Percentiles rank a stretch among this genome's conserved stretches.
Evolutionary conservation across 495 filamentous ascomycete genomes (phyloP).

Genomic region (Penicillium paxilli): DNA sequence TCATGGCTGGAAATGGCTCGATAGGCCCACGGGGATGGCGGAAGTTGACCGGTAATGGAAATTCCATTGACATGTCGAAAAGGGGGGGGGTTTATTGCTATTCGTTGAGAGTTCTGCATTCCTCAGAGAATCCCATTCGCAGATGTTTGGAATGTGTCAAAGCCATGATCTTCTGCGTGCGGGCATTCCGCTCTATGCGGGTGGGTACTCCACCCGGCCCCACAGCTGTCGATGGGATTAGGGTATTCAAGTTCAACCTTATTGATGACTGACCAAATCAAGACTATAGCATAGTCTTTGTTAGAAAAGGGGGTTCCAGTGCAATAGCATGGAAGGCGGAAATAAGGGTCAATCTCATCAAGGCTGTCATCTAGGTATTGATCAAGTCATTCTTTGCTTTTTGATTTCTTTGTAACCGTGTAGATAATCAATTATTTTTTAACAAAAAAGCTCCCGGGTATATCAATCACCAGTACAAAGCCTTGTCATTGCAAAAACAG

Average conservation of each 20-base stretch:
- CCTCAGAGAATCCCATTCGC: not conserved
- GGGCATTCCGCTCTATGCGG: not conserved
- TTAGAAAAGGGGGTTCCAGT: too few relatives aligned
- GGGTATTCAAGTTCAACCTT: too few relatives aligned
- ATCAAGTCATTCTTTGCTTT: not conserved
- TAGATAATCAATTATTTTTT: not conserved
- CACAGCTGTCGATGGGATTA: not conserved
- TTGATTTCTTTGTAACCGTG: not conserved
- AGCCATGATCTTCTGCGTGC: not conserved
- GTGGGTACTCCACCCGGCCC: conserved; percentile 4
- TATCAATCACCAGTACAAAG: conserved; percentile 13
- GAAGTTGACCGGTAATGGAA: not conserved
- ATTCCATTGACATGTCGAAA: not conserved
- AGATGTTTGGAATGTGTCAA: not conserved
- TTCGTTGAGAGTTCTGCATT: not conserved
- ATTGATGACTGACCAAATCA: too few relatives aligned
- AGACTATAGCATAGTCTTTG: too few relatives aligned
- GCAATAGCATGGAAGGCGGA: too few relatives aligned
- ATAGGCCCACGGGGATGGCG: not conserved
- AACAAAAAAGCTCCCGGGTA: conserved; percentile 27
- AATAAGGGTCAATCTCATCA: not conserved
- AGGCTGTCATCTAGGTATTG: not conserved
- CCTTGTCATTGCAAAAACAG: too few relatives aligned
- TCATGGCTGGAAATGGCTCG: not conserved
- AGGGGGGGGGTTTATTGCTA: not conserved